Evolutionary conservation across 768 basidiomycete genomes (phyloP).

Genomic region (Termitomyces sp.): DNA sequence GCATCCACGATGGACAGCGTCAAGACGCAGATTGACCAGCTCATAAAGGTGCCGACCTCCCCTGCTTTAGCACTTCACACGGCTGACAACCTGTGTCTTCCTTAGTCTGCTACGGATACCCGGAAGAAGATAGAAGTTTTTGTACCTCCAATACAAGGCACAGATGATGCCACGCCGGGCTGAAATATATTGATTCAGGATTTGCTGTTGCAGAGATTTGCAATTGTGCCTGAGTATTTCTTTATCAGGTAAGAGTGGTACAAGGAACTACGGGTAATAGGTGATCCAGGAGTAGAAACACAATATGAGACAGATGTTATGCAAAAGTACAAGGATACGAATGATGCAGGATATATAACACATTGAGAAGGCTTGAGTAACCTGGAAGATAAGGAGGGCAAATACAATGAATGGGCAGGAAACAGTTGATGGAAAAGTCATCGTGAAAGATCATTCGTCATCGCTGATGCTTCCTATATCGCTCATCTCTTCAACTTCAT

Average conservation of each 20-base stretch:
- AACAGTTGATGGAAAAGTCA: not conserved
- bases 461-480: conserved; percentile 82
- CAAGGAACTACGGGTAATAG: conserved; percentile 16
- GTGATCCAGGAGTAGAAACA: conserved; percentile 11
- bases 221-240: conserved; percentile 6
- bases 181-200: not conserved
- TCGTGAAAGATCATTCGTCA: conserved; percentile 36
- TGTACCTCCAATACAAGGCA: conserved; percentile 37
- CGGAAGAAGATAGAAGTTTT: conserved; percentile 75
- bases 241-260: conserved; percentile 11
- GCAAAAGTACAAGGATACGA: conserved; percentile 11
- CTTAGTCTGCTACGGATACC: conserved; percentile 62
- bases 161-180: conserved; percentile 12
- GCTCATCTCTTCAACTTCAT: conserved; percentile 83
- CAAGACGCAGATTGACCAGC: conserved; percentile 69
- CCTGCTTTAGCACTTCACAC: conserved; percentile 4
- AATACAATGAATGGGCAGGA: conserved; percentile 6
- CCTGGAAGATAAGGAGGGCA: conserved; percentile 7
- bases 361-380: conserved; percentile 4
- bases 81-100: conserved; percentile 8
- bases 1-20: conserved; percentile 68
- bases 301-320: conserved; percentile 7
- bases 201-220: not conserved
- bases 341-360: conserved; percentile 15
- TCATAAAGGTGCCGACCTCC: conserved; percentile 55